Conservation (phyloP, 2,329 filamentous ascomycete species). For the Thielaviopsis ethacetica region DNA sequence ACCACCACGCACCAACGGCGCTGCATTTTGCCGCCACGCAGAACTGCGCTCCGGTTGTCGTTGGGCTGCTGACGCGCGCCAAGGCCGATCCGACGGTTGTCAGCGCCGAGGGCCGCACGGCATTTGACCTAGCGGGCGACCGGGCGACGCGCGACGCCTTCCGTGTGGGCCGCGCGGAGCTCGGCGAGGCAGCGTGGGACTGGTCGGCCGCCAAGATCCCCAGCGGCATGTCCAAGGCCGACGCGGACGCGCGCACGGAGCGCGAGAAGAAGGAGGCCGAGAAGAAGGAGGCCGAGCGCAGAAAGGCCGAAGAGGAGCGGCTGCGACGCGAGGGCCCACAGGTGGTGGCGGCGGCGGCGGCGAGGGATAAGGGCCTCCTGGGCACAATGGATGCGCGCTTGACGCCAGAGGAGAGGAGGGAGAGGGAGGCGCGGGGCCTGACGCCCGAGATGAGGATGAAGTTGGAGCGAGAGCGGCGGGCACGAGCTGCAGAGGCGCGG, state of each 20-base stretch:
- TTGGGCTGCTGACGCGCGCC: conserved; percentile 58
- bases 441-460: conserved; percentile 74
- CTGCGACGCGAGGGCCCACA: conserved; percentile 50
- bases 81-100: conserved; percentile 54
- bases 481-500: conserved; percentile 80
- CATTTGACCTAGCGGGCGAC: conserved; percentile 80
- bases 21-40: conserved; percentile 75
- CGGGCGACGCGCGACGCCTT: conserved; percentile 79
- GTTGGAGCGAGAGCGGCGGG: conserved; percentile 75
- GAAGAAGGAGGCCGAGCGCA: conserved; percentile 50
- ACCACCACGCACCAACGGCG: conserved; percentile 66
- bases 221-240: conserved; percentile 48
- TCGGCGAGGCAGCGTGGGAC: conserved; percentile 60
- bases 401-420: conserved; percentile 63
- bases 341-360: conserved; percentile 31
- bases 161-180: conserved; percentile 65
- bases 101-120: conserved; percentile 63
- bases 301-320: conserved; percentile 58
- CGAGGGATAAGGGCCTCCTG: conserved; percentile 33
- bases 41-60: conserved; percentile 62
- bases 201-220: conserved; percentile 69
- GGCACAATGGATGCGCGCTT: conserved; percentile 46
- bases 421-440: conserved; percentile 71
- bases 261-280: conserved; percentile 54
- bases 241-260: conserved; percentile 53